Conservation (phyloP, 2,329 filamentous ascomycete genomes). For the Diaporthe capsici region DNA sequence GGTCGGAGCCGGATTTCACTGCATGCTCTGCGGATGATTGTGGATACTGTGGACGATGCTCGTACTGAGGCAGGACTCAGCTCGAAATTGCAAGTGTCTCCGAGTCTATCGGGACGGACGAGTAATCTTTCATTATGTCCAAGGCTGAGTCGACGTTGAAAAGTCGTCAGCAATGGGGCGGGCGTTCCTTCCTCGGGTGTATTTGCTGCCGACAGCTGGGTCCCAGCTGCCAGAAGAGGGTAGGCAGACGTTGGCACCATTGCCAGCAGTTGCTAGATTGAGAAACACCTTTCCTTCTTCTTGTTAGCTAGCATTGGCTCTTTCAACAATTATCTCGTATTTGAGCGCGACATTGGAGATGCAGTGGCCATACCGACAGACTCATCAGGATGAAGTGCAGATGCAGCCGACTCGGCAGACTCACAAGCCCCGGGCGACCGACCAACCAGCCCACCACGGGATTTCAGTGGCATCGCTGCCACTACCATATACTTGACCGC, state of each 20-base stretch:
- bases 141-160: not conserved
- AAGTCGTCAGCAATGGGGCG: not conserved
- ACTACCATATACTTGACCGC: not conserved
- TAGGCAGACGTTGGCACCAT: too few relatives aligned
- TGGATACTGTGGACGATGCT: slow-evolving; percentile 47
- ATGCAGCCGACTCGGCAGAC: too few relatives aligned
- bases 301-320: not conserved
- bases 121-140: not conserved
- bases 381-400: not conserved
- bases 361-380: not conserved
- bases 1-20: slow-evolving; percentile 43
- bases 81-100: not conserved
- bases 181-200: not conserved
- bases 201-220: slow-evolving; percentile 6
- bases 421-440: not conserved
- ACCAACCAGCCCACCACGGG: not conserved
- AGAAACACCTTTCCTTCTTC: not conserved
- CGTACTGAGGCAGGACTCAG: slow-evolving; percentile 37
- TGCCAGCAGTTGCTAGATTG: not conserved
- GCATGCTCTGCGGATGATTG: slow-evolving; percentile 44
- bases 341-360: not conserved
- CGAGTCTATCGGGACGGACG: not conserved
- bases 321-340: too few relatives aligned
- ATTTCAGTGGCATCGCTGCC: not conserved
- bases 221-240: not conserved